Conservation (phyloP, 2,329 filamentous ascomycete genomes). For the Gnomoniopsis sp. region DNA sequence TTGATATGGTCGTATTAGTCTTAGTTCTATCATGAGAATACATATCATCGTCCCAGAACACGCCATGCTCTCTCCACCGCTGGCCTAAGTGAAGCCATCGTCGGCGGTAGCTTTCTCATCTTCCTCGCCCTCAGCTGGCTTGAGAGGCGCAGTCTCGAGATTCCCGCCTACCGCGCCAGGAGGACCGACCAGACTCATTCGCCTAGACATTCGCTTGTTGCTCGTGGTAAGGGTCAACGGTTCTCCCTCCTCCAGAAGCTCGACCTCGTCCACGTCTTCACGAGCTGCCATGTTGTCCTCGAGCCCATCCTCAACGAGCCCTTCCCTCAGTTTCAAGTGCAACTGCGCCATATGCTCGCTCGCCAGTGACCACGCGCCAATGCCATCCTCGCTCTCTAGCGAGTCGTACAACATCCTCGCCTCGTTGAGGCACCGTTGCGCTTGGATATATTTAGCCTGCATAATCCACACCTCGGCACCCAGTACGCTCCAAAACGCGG, state of each 20-base stretch:
- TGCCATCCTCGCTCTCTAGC: slow-evolving; percentile 47
- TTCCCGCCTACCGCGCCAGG: slow-evolving; percentile 22
- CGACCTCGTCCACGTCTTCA: slow-evolving; percentile 32
- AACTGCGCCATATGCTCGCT: slow-evolving; percentile 50
- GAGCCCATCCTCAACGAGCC: slow-evolving; percentile 34
- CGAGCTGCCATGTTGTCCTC: slow-evolving; percentile 23
- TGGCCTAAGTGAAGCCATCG: slow-evolving; percentile 27
- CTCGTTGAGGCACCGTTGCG: slow-evolving; percentile 72
- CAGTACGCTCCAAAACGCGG: slow-evolving; percentile 83
- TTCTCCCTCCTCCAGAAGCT: slow-evolving; percentile 44
- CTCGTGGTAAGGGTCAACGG: slow-evolving; percentile 52
- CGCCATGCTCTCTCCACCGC: neutral
- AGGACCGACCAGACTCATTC: slow-evolving; percentile 51
- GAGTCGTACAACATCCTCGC: slow-evolving; percentile 55
- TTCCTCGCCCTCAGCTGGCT: slow-evolving; percentile 13
- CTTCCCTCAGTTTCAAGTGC: slow-evolving; percentile 46
- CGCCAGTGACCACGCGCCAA: slow-evolving; percentile 48
- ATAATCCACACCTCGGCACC: slow-evolving; percentile 81
- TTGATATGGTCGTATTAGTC: slow-evolving; percentile 6
- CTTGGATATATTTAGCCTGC: slow-evolving; percentile 72
- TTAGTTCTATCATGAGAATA: slow-evolving; percentile 13
- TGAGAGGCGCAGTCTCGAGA: slow-evolving; percentile 32
- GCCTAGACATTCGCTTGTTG: slow-evolving; percentile 41
- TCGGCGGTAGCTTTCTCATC: slow-evolving; percentile 8
- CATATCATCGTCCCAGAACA: slow-evolving; percentile 2